Conservation (phyloP, 2,329 filamentous ascomycete species). For the Ceratocystis alfenasii region DNA sequence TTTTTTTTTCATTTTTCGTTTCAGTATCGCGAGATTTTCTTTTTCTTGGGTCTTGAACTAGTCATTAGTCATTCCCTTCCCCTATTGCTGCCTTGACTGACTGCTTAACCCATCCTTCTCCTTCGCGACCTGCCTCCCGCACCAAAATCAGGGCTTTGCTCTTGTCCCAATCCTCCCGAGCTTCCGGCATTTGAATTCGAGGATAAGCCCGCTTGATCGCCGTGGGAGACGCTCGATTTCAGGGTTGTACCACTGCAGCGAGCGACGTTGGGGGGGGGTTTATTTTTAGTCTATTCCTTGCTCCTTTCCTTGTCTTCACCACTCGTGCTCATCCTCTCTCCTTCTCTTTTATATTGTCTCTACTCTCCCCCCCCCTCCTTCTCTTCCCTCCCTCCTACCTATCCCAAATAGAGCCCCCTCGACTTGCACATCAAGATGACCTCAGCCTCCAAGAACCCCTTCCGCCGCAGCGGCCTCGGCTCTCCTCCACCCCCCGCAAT, state of each 20-base stretch:
- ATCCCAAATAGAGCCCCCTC: background rate
- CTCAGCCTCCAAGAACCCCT: conserved; percentile 20
- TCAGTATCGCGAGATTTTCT: background rate
- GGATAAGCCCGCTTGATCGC: background rate
- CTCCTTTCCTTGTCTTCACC: background rate
- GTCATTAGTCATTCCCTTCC: background rate
- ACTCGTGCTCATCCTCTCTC: background rate
- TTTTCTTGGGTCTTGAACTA: background rate
- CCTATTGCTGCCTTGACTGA: background rate
- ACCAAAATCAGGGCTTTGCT: background rate
- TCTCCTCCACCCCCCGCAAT: background rate
- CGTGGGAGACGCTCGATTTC: background rate
- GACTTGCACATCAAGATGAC: conserved; percentile 2
- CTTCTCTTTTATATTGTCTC: background rate
- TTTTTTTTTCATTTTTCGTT: background rate
- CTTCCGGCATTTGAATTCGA: conserved; percentile 13
- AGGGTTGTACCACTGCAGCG: no score
- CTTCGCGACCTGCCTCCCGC: background rate
- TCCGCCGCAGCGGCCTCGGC: conserved; percentile 17
- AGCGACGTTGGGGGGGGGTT: background rate
- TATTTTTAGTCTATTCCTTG: background rate
- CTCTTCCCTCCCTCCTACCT: background rate
- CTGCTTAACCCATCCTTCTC: background rate
- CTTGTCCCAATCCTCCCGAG: conserved; percentile 16
- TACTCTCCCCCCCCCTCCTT: no score